Conservation (phyloP, 495 filamentous ascomycete species). For the Penicillium steckii region DNA sequence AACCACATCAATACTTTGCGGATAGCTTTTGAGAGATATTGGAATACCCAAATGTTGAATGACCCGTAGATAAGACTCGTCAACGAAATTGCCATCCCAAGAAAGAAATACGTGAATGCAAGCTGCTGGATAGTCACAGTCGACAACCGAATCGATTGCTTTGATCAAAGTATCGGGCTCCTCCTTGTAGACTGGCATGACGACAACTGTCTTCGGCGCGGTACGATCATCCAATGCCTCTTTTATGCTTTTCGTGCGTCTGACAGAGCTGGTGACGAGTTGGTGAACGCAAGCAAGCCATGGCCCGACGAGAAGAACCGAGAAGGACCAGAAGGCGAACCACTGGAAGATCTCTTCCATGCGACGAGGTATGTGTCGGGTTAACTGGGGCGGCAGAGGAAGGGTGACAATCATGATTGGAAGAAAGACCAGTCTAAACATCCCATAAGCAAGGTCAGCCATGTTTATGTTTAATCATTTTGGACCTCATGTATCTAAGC, state of each 20-base stretch:
- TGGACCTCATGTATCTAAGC: constrained; percentile 8
- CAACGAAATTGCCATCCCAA: constrained; percentile 86
- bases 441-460: neutral
- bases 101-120: constrained; percentile 97
- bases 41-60: constrained; percentile 87
- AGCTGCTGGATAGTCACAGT: constrained; percentile 89
- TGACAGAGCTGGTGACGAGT: constrained; percentile 80
- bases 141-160: constrained; percentile 88
- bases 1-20: constrained; percentile 84
- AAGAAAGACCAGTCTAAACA: constrained; percentile 73
- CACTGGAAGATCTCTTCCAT: constrained; percentile 78
- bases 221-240: constrained; percentile 77
- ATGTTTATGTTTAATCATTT: neutral
- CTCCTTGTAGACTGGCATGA: constrained; percentile 98
- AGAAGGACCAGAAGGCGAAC: constrained; percentile 97
- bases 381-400: constrained; percentile 72
- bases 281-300: constrained; percentile 94
- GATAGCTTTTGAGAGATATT: constrained; percentile 71
- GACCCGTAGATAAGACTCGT: constrained; percentile 86
- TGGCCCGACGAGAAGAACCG: constrained; percentile 76
- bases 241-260: constrained; percentile 78
- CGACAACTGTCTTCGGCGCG: constrained; percentile 92
- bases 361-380: constrained; percentile 61
- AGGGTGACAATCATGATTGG: constrained; percentile 95
- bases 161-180: constrained; percentile 81